Base-by-base conservation (phyloP, 805 yeast species). In the Komagataella phaffii region DNA sequence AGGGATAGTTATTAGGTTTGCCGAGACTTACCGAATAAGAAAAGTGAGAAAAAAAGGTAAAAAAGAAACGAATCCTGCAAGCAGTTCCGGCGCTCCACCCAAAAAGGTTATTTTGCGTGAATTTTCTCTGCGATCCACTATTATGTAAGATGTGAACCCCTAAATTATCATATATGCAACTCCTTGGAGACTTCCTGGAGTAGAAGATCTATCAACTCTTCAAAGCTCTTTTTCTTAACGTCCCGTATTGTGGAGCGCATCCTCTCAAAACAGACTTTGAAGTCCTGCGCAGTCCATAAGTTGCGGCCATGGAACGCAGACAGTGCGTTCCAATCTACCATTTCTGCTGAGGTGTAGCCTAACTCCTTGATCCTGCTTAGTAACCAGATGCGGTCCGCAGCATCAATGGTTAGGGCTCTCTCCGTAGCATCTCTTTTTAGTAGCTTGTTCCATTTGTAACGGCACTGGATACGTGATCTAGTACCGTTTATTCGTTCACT, bases 371-470 rank as follows among this genome's bases (percentile, higher is more conserved):
- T 55, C 51, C 74, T 69, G 17, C 70, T 67, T 45, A 80, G 54
- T 47, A 80, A 56, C 77, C 82, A 76, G 45, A 72, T 61, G 53
- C 74, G 71, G 47, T 80, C 83, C n/a, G 66, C 67, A 12, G 63
- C 59, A 24, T 68, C 68, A 61, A 79, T 75, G 10, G 66, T 65
- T 49, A 71, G 69, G 10, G 74, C 71, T 52, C 76, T 68, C 12
- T 62, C 64, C 17, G 66, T 57, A 1, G 78, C 76, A 55, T 82
- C 84, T 53, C 85, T 71, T 59, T 80, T 82, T 51, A 81, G 66
- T 5, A 89, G 61, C 66, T 90, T 91, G 61, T 85, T 85, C 96
- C 97, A 91, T 64, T 91, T 91, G 67, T 91, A 91, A 53, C 98
- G 78, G 64, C 97, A 90, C 67, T 91, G 98, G 56, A 91, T 90